A percentile compares a stretch with the other conserved stretches of the same genome.
Conservation (phyloP, 176 grass and related monocot species). For the Puccinellia tenuiflora region DNA sequence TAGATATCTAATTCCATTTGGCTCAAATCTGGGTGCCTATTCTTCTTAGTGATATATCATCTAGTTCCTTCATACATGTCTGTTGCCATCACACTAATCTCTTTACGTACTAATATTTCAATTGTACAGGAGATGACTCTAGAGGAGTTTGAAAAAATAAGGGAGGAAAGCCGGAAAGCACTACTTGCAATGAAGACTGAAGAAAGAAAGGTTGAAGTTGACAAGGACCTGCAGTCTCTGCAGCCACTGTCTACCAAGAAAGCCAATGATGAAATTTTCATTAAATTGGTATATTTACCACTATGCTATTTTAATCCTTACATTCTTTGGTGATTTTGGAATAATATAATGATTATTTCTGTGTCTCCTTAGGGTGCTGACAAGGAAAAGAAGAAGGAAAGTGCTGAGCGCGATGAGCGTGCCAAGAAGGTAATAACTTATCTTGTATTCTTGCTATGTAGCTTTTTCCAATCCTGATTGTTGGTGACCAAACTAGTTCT, state of each 20-base stretch:
- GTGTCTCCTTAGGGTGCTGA: constrained; percentile 50
- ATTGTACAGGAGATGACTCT: constrained; percentile 75
- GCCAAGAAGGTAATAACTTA: constrained; percentile 54
- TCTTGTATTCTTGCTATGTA: not conserved
- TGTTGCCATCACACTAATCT: not conserved
- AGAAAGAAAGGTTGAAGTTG: constrained; percentile 82
- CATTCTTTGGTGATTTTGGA: not conserved
- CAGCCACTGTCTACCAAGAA: constrained; percentile 71
- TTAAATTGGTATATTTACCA: constrained; percentile 61
- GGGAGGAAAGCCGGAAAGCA: constrained; percentile 75
- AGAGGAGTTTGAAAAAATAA: constrained; percentile 88
- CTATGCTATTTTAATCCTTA: constrained; percentile 1
- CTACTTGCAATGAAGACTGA: constrained; percentile 58
- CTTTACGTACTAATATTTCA: constrained; percentile 10
- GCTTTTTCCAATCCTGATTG: not conserved
- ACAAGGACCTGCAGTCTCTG: constrained; percentile 87
- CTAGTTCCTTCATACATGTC: not conserved
- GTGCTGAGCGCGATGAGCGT: constrained; percentile 72
- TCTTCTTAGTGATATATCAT: not conserved
- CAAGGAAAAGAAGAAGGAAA: constrained; percentile 88
- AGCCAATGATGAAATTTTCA: constrained; percentile 58
- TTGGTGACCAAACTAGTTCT: not conserved
- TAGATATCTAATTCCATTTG: not conserved
- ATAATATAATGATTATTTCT: not conserved
- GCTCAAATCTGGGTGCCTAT: not conserved